Evolutionary conservation across 2,329 filamentous ascomycete genomes (phyloP), one percentile per base, ranked within the genome.

Genomic region (Mycosphaerelloides madeirae): DNA sequence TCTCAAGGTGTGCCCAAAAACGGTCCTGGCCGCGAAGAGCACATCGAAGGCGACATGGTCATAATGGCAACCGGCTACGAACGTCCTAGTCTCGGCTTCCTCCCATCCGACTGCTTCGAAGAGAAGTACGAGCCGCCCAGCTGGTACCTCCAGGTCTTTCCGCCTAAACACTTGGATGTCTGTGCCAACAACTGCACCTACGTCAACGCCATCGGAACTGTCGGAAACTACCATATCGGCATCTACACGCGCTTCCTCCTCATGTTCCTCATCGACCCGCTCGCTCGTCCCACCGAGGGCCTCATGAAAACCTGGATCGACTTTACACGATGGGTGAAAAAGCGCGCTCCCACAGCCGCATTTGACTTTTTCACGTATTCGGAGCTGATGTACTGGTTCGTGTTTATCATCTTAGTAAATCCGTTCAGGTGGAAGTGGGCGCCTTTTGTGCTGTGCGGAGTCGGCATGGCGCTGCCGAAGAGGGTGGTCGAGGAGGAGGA

Each of bases 391-490:
- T 94, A 86, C 73, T 94, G 87, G 88, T 93, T 91, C 54, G 63
- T 80, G 5, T 94, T 93, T 59, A 84, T 84, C 44, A 80, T 91
- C 32, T 69, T 76, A 3, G 76, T 93, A 57, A 94, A 94, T 60
- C 88, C 88, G 0, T 94, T 94, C 65, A 72, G 87, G 7, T 94
- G 87, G 87, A 94, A 94, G 70, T 94, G 87, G 88, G 85, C 83
- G 0, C 62, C 82, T 0, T 94, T 94, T 61, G 86, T 94, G 13
- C 82, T 94, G 57, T 84, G 84, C 48, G 87, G 88, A 0, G 63
- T 91, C 22, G 86, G 85, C 0, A 73, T 78, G 33, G 72, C 71
- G 15, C 61, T 93, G 36, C 87, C 87, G 0, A 73, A 78, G 64
- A 72, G 69, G 12, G 71, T 93, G 19, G 81, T 91, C 1, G 70